phyloP scores from a whole-genome alignment of 2,329 filamentous ascomycete genomes.

The Bipolaris oryzae region DNA sequence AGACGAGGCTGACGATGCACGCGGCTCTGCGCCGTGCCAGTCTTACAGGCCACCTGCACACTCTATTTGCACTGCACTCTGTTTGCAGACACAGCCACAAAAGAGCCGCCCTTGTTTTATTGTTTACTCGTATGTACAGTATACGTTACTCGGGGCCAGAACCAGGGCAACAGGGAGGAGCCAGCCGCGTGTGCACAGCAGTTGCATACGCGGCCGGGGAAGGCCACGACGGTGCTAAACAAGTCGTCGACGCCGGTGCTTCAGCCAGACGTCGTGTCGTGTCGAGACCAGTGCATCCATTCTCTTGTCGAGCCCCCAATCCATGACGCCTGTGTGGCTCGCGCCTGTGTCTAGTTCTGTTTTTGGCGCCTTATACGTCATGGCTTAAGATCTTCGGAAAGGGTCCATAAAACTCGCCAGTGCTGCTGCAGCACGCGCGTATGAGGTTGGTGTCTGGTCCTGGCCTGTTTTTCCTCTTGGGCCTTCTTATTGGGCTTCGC shows the following conservation, averaged over 20 bases:
- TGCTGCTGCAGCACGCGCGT: slow-evolving; percentile 31
- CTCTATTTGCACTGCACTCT: not conserved
- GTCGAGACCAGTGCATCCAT: slow-evolving; percentile 1
- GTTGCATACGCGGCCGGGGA: slow-evolving; percentile 16
- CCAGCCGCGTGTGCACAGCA: slow-evolving; percentile 1
- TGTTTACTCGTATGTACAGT: not conserved
- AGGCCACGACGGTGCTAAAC: slow-evolving; percentile 6
- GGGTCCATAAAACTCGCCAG: slow-evolving; percentile 33
- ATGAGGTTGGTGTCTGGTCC: slow-evolving; percentile 17
- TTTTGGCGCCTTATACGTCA: slow-evolving; percentile 30
- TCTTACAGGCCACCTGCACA: not conserved
- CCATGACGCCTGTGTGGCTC: slow-evolving; percentile 13
- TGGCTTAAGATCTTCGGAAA: slow-evolving; percentile 18
- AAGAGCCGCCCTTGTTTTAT: not conserved
- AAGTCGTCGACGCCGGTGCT: slow-evolving; percentile 14
- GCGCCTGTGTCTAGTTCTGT: slow-evolving; percentile 8
- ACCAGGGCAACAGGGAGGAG: too few relatives aligned
- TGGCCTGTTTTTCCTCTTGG: not conserved
- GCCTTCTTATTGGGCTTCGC: not conserved
- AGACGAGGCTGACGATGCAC: slow-evolving; percentile 7
- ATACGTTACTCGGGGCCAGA: not conserved
- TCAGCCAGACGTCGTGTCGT: slow-evolving; percentile 9
- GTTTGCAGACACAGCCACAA: slow-evolving; percentile 7
- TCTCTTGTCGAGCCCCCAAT: slow-evolving; percentile 6
- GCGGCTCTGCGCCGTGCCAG: slow-evolving; percentile 2